phyloP scores from a whole-genome alignment of 768 basidiomycete species.

The Agaricus blazei region DNA sequence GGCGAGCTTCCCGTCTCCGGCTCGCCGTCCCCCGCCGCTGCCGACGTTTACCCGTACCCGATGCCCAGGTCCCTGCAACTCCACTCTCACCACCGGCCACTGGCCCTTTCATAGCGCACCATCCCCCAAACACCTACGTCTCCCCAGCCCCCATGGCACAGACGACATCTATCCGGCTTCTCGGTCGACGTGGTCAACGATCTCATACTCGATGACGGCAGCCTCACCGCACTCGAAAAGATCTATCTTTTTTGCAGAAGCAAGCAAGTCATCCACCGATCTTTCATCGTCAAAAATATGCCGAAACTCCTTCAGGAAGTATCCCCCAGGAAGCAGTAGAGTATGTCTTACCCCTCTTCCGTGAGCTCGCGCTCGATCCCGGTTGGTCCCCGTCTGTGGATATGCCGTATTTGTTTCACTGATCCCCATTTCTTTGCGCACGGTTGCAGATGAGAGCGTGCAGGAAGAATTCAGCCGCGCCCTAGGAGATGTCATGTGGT shows the following conservation, averaged over 20 bases:
- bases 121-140: constrained; percentile 10
- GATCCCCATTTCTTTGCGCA: constrained; percentile 1
- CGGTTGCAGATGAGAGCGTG: constrained; percentile 67
- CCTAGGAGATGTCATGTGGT: constrained; percentile 83
- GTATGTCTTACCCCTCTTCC: constrained; percentile 90
- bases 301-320: constrained; percentile 75
- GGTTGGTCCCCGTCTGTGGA: constrained; percentile 40
- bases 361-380: constrained; percentile 78
- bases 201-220: constrained; percentile 65
- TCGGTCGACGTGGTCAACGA: constrained; percentile 32
- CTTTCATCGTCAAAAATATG: constrained; percentile 82
- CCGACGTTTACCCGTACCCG: constrained; percentile 17
- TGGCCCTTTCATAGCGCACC: neutral
- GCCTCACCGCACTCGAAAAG: constrained; percentile 79
- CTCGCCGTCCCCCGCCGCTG: constrained; percentile 18
- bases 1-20: constrained; percentile 17
- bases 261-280: constrained; percentile 53
- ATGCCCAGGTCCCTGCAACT: constrained; percentile 15
- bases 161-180: constrained; percentile 31
- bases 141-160: constrained; percentile 11
- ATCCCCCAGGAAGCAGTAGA: constrained; percentile 82
- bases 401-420: constrained; percentile 5
- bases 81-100: constrained; percentile 20
- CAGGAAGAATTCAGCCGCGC: constrained; percentile 84
- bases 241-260: constrained; percentile 89